Evolutionary conservation across 225 moss, liverwort and hornwort species (phyloP).

Genomic region (Sphagnum tenellum): DNA sequence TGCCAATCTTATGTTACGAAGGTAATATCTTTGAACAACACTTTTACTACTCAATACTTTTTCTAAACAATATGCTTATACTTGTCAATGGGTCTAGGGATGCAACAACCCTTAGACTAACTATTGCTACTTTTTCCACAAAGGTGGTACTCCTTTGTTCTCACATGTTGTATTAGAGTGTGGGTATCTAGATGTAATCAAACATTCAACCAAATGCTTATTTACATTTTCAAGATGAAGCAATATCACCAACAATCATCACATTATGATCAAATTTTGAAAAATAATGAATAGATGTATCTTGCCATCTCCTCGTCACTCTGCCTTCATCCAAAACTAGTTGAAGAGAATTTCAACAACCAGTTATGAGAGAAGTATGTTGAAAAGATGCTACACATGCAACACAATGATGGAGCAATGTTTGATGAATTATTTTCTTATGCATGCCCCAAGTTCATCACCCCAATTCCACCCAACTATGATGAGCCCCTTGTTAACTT

Average conservation of each 20-base stretch:
- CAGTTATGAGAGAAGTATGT: slow-evolving; percentile 95
- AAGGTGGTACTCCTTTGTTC: neutral
- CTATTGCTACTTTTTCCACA: neutral
- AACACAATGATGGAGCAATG: slow-evolving; percentile 87
- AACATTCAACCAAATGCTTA: slow-evolving; percentile 88
- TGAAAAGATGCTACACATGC: slow-evolving; percentile 97
- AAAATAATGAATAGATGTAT: slow-evolving; percentile 99
- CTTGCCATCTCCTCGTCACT: slow-evolving; percentile 86
- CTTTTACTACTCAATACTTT: no score
- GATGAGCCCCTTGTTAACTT: slow-evolving; percentile 92
- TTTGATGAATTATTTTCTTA: slow-evolving; percentile 97
- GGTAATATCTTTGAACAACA: slow-evolving; percentile 19
- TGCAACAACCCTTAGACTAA: no score
- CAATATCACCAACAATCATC: slow-evolving; percentile 94
- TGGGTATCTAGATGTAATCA: slow-evolving; percentile 86
- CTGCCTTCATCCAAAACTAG: slow-evolving; percentile 80
- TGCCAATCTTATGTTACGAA: slow-evolving; percentile 92
- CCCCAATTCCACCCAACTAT: slow-evolving; percentile 91
- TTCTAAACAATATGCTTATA: no score
- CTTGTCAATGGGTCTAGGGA: no score
- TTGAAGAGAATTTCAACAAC: slow-evolving; percentile 95
- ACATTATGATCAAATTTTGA: slow-evolving; percentile 93
- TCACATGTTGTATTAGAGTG: neutral
- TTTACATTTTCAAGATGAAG: slow-evolving; percentile 95
- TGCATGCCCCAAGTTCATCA: slow-evolving; percentile 98